Evolutionary conservation across 495 filamentous ascomycete genomes (phyloP), one percentile per base, ranked within the genome.

Genomic region (Usnea hakonensis): DNA sequence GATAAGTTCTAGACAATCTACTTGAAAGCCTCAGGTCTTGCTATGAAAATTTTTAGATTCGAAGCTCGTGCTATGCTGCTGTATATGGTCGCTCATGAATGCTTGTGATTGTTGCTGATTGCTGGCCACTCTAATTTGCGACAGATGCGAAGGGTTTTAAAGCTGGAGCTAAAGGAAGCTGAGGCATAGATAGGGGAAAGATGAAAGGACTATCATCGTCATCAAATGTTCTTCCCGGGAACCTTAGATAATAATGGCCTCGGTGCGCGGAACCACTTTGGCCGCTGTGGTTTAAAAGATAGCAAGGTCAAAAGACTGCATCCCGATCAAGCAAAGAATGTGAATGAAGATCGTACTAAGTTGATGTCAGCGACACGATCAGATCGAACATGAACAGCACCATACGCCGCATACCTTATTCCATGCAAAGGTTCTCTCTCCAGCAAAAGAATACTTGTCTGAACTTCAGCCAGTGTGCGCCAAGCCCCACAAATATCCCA

Each of bases 61-160:
- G 32, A 50, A 60, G 58, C 46, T 60, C 35, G 58, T 53, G 26
- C 50, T 60, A 38, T 53, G 33, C 38, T 36, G n/a, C n/a, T 59
- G 8, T 60, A 53, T 46, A 46, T 53, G 38, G 4, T 52, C 50
- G 11, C 36, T 52, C 43, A 40, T 40, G 46, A 53, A 32, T 6
- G 58, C 30, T 52, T 14, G 17, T 60, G 11, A 26, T 46, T 37
- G 17, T 28, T 60, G 46, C 35, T 58, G 21, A 41, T 3, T 44
- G 26, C 11, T 58, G n/a, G 56, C 33, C 28, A 53, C 5, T 36
- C n/a, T 62, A 56, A 33, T 9, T 36, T 40, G 50, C 50, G 37
- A 40, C 43, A 55, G 10, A 32, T 57, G 64, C 38, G 23, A 41
- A 48, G 2, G 30, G 37, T 21, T 33, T 35, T 32, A 13, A 41